Base-by-base conservation (phyloP, 768 basidiomycete genomes). In the Boletus edulis region DNA sequence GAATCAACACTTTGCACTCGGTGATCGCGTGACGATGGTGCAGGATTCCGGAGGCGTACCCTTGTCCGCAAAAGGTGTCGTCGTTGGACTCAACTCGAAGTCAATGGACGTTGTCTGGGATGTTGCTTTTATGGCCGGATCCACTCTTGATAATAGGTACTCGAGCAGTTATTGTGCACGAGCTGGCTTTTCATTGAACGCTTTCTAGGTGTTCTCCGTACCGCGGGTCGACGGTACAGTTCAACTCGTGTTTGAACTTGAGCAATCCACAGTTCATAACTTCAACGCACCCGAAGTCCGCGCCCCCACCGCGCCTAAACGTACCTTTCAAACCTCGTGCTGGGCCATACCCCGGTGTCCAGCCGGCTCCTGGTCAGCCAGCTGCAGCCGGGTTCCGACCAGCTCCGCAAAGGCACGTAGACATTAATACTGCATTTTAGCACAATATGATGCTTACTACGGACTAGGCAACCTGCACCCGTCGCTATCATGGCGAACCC, bases 31-130 rank as follows among this genome's bases (percentile, higher is more conserved):
- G 37, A 89, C 88, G 17, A 97, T 96, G 91, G 94, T 98, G 2
- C 89, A 91, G 62, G 97, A 98, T 67, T 87, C 94, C 0, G 95
- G 95, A 29, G 85, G 88, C 34, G 95, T 98, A 0, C 94, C 95
- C 2, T 76, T 98, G 14, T 85, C 86, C 1, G 87, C 86, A 49
- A 98, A 96, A 72, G 97, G 97, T 20, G 92, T 96, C 15, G 94
- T 98, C 24, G 83, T 98, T 49, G 92, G 95, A 14, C 72, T 99
- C 64, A 91, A 87, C 62, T 73, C 86, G 3, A 90, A 87, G 66
- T 84, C 88, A 4, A 89, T 98, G 81, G 97, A 98, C 69, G 89
- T 98, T 22, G 81, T 96, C 0, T 98, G 97, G 91, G 97, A 99
- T 69, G 86, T 89, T 22, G 81, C 93, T 1, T 98, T 99, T 73